These are phyloP conservation scores for Nematocida parisii DNA, from an alignment of 371 early-diverging fungal genomes.

Conservation along the genomic window DNA sequence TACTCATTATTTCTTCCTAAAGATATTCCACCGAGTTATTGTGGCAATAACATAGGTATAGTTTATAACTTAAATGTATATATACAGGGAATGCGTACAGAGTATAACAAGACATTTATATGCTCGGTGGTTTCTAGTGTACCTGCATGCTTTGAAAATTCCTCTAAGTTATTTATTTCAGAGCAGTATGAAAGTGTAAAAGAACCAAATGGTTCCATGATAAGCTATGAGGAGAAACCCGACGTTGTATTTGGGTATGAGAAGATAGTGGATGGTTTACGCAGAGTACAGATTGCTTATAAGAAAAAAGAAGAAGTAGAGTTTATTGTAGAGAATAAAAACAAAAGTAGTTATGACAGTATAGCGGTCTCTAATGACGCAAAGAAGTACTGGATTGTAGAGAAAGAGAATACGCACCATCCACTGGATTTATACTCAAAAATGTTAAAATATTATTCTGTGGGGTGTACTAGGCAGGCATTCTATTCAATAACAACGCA, in stretches of 20 bases:
- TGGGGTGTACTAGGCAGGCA: background rate
- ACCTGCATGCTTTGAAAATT: conserved; percentile 20
- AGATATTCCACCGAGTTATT: conserved; percentile 43
- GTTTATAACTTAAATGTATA: conserved; percentile 39
- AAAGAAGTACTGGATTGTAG: conserved; percentile 5
- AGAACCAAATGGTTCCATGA: background rate
- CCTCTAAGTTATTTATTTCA: background rate
- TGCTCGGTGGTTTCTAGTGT: conserved; percentile 1
- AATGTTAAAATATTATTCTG: background rate
- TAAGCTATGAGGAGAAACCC: background rate
- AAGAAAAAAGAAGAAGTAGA: background rate
- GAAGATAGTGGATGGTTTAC: background rate
- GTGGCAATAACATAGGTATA: conserved; percentile 19
- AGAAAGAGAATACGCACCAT: conserved; percentile 24
- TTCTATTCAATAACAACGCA: conserved; percentile 27
- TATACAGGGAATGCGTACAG: background rate
- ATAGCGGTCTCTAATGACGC: background rate
- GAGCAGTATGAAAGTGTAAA: conserved; percentile 2
- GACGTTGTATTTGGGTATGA: background rate
- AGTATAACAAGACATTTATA: conserved; percentile 11
- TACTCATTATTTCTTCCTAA: conserved; percentile 37
- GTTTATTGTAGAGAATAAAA: background rate
- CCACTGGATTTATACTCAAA: conserved; percentile 9
- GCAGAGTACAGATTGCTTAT: background rate
- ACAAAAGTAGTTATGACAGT: background rate